Percentiles rank a stretch among this genome's conserved stretches.
Conservation (phyloP, 306 rosid genomes). For the Dryas octopetala region DNA sequence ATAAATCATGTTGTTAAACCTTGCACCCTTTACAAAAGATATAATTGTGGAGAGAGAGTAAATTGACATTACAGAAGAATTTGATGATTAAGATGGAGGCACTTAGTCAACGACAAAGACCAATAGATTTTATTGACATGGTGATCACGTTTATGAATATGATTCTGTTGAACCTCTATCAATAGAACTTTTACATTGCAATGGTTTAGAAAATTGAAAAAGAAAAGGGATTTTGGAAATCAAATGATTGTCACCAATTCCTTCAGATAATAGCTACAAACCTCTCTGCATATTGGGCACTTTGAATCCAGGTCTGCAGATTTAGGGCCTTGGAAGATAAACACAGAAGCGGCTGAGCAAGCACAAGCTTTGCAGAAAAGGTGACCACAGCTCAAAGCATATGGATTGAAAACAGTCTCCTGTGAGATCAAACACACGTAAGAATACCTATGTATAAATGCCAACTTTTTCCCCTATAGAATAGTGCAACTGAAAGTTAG, state of each 20-base stretch:
- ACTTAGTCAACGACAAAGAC: background rate
- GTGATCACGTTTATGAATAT: background rate
- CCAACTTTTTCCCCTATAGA: background rate
- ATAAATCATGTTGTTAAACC: background rate
- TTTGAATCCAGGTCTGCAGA: conserved; percentile 57
- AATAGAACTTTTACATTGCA: background rate
- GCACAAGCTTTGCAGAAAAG: conserved; percentile 90
- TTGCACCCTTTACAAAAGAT: background rate
- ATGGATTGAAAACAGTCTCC: conserved; percentile 78
- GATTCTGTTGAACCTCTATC: background rate
- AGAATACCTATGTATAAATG: conserved; percentile 15
- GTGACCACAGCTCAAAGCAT: conserved; percentile 89
- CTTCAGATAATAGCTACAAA: conserved; percentile 30
- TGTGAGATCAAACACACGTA: conserved; percentile 32
- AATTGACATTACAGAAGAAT: background rate
- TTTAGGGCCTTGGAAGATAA: conserved; percentile 75
- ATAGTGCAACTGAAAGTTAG: conserved; percentile 14
- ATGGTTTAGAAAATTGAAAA: background rate
- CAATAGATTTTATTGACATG: background rate
- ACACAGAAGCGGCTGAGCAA: conserved; percentile 84
- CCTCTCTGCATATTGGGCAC: conserved; percentile 97
- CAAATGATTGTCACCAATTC: background rate
- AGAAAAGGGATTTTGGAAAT: background rate
- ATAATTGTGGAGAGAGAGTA: background rate
- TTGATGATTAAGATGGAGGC: background rate